phyloP scores from a whole-genome alignment of 2,329 filamentous ascomycete genomes.

The Aspergillus fumigatus region DNA sequence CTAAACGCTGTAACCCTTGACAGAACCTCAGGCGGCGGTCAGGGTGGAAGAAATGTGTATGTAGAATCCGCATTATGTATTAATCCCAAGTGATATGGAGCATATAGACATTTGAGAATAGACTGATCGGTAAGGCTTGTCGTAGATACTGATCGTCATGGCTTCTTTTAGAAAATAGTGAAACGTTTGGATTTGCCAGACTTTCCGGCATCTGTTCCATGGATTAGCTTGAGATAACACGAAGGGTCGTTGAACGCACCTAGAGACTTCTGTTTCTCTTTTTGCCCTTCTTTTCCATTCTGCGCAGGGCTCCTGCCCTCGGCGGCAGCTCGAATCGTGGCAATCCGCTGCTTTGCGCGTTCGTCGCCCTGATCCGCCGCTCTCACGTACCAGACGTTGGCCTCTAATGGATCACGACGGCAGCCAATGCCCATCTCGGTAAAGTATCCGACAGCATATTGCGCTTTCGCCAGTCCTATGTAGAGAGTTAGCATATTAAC shows the following conservation, averaged over 20 bases:
- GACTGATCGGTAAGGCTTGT: not conserved
- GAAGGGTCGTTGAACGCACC: not conserved
- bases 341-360: slow-evolving; percentile 78
- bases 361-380: slow-evolving; percentile 90
- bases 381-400: slow-evolving; percentile 97
- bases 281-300: slow-evolving; percentile 11
- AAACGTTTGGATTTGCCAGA: slow-evolving; percentile 16
- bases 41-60: slow-evolving; percentile 1
- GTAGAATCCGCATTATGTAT: not conserved
- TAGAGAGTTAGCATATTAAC: not conserved
- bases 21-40: not conserved
- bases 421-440: slow-evolving; percentile 98
- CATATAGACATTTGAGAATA: not conserved
- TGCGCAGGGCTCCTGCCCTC: slow-evolving; percentile 44
- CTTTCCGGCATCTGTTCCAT: not conserved
- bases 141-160: not conserved
- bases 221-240: not conserved
- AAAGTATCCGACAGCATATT: slow-evolving; percentile 95
- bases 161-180: slow-evolving; percentile 17
- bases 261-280: slow-evolving; percentile 8
- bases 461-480: slow-evolving; percentile 57
- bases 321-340: slow-evolving; percentile 80
- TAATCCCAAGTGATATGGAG: not conserved
- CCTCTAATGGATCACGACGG: slow-evolving; percentile 87
- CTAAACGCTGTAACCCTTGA: not conserved